A percentile compares a stretch with the other conserved stretches of the same genome.
These are phyloP conservation scores for Ascochyta fabae DNA, from an alignment of 2,329 filamentous ascomycete species.

Conservation along the genomic window DNA sequence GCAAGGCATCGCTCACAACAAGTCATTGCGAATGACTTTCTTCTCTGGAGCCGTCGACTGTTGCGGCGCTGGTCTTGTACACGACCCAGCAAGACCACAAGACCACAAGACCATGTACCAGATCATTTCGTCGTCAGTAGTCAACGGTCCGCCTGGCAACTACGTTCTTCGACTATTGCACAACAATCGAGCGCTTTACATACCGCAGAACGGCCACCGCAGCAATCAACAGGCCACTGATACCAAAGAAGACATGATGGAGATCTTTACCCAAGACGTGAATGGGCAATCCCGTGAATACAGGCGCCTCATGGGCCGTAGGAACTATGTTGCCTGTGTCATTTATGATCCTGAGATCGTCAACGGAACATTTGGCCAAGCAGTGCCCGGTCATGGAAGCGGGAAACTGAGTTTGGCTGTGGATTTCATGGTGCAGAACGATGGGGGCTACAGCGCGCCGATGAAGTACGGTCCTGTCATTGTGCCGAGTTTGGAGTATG, in stretches of 20 bases:
- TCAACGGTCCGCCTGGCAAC: conserved; percentile 81
- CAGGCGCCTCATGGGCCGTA: conserved; percentile 88
- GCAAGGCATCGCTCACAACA: conserved; percentile 93
- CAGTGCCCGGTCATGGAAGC: conserved; percentile 48
- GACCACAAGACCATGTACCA: conserved; percentile 99
- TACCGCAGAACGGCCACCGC: conserved; percentile 84
- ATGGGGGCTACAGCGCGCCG: conserved; percentile 78
- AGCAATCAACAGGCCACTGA: conserved; percentile 75
- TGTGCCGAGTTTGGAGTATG: conserved; percentile 72
- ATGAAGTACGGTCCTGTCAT: conserved; percentile 98
- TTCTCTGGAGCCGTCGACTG: conserved; percentile 90
- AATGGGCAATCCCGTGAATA: conserved; percentile 82
- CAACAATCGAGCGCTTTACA: conserved; percentile 89
- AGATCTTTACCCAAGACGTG: conserved; percentile 95
- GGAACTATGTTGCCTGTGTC: conserved; percentile 94
- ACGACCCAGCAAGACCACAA: conserved; percentile 87
- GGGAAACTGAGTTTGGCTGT: conserved; percentile 80
- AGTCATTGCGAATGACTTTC: conserved; percentile 96
- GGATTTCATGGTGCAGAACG: conserved; percentile 96
- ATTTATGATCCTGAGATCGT: conserved; percentile 88
- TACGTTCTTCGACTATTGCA: conserved; percentile 96
- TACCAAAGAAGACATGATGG: conserved; percentile 99
- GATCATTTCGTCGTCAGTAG: conserved; percentile 89
- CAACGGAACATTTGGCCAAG: conserved; percentile 53
- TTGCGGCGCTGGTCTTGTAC: conserved; percentile 89